Base-by-base conservation (phyloP, 129 eudicot genomes). In the Tagetes patula region DNA sequence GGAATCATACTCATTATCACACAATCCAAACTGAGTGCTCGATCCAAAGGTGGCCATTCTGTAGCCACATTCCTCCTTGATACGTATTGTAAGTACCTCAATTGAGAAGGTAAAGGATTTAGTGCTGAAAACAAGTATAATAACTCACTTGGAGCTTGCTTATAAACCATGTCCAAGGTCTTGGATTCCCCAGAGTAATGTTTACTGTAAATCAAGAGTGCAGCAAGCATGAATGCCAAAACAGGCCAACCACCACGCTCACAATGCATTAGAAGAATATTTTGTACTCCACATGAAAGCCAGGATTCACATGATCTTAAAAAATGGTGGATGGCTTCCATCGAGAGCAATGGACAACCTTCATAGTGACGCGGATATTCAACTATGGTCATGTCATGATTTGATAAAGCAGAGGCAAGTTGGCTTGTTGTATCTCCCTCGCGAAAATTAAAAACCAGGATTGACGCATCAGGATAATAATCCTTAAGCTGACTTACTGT, bases 211-310 rank as follows among this genome's bases (percentile, higher is more conserved):
- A 92, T 83, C 74, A 92, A 81, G 34, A 92, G 84, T 3, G 89
- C 90, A 73, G 98, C 96, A 64, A 92, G 64, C 96, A 89, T 87
- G 79, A 87, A 89, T 8, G 90, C 98, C 67, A 92, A 73, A 40
- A 89, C 77, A 0, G 96, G 96, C 88, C 93, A 89, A 5, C 85
- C 90, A 63, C 90, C 96, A 61, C 70, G 79, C 37, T 92, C 90
- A 79, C 91, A 92, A 65, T 92, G 96, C 95, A 92, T 82, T 68
- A 92, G 73, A 34, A 89, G 91, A 40, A 89, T 85, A 70, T 92
- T 89, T 41, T 65, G 86, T 75, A 80, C 77, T 76, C 98, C 95
- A 40, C 80, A 84, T 14, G 84, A 85, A 49, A 89, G 87, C 96
- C 96, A 92, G 43, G 80, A 82, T 78, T 89, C 96, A 70, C 92